phyloP scores from a whole-genome alignment of 2,329 filamentous ascomycete genomes.

The Dactylella cylindrospora region DNA sequence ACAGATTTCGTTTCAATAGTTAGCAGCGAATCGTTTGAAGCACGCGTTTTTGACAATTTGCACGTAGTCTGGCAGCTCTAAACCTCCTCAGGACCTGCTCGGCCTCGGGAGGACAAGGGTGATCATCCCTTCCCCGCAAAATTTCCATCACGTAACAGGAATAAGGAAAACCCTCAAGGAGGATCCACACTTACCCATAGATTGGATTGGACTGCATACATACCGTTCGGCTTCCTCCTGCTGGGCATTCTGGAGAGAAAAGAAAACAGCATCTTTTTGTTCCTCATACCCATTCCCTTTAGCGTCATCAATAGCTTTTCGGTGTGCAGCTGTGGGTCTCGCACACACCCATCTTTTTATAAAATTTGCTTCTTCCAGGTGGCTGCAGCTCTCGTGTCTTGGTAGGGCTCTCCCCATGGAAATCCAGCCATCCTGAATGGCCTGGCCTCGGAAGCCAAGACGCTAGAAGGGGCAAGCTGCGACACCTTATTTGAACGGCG shows the following conservation, averaged over 20 bases:
- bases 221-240: no score
- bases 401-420: conserved; percentile 23
- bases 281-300: no score
- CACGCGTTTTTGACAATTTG: conserved; percentile 38
- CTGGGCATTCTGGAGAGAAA: no score
- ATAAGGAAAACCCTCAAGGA: conserved; percentile 18
- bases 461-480: conserved; percentile 32
- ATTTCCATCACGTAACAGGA: conserved; percentile 44
- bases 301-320: no score
- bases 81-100: no score
- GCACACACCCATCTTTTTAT: conserved; percentile 4
- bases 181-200: no score
- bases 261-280: no score
- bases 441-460: conserved; percentile 38
- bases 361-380: conserved; percentile 35
- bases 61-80: conserved; percentile 1
- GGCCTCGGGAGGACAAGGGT: no score
- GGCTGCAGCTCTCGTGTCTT: conserved; percentile 1
- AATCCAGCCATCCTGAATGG: conserved; percentile 13
- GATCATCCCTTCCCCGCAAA: conserved; percentile 34
- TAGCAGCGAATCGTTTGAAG: conserved; percentile 39
- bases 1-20: no score
- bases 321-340: no score
- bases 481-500: conserved; percentile 45
- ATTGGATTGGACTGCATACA: no score